phyloP scores from a whole-genome alignment of 2,329 filamentous ascomycete species.

The Aureobasidium lini region DNA sequence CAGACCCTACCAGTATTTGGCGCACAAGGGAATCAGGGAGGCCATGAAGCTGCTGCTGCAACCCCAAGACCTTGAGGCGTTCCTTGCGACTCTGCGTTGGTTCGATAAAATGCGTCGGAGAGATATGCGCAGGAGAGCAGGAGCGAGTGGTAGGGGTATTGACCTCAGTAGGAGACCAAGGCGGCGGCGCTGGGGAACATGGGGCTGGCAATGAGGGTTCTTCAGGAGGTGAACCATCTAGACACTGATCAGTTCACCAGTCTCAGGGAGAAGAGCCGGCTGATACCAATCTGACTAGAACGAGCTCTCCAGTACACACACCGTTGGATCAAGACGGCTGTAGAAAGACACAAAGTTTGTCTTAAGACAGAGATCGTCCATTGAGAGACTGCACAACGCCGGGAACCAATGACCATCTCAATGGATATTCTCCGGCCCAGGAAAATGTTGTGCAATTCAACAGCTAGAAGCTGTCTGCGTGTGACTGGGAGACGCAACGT shows the following conservation, averaged over 20 bases:
- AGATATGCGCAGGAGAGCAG: not conserved
- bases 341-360: too few relatives aligned
- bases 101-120: not conserved
- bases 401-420: too few relatives aligned
- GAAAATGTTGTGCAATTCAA: not conserved
- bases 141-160: not conserved
- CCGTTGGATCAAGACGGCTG: too few relatives aligned
- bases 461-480: not conserved
- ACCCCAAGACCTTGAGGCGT: not conserved
- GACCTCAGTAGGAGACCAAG: slow-evolving; percentile 1
- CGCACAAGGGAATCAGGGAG: not conserved
- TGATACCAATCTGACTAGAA: not conserved
- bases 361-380: too few relatives aligned
- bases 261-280: too few relatives aligned
- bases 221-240: not conserved
- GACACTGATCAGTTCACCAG: not conserved
- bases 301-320: not conserved
- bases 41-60: not conserved
- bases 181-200: not conserved
- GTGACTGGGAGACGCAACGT: not conserved
- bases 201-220: not conserved
- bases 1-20: not conserved
- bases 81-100: not conserved
- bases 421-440: too few relatives aligned
- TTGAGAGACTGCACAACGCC: too few relatives aligned